These are phyloP conservation scores for Pseudozyma flocculosa DNA, from an alignment of 1,284 basidiomycete species.

Conservation along the genomic window DNA sequence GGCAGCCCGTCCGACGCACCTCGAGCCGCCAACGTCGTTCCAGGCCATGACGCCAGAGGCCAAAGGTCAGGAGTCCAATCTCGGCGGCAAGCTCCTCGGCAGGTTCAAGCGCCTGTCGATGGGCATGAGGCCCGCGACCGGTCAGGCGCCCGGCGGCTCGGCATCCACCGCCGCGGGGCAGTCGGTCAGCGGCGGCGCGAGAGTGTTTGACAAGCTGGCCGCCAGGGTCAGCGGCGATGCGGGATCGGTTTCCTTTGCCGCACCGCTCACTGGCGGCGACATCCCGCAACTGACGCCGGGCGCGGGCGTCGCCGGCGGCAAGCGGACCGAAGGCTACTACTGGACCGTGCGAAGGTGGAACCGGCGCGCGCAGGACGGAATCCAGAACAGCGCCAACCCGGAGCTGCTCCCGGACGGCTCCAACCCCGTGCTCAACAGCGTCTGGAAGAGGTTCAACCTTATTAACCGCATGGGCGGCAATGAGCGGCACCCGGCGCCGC, in stretches of 20 bases:
- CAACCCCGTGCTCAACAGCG: slow-evolving; percentile 38
- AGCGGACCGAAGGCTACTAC: slow-evolving; percentile 44
- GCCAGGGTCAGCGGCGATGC: slow-evolving; percentile 3
- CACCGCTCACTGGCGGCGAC: slow-evolving; percentile 2
- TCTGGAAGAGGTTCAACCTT: slow-evolving; percentile 46
- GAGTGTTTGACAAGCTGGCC: slow-evolving; percentile 14
- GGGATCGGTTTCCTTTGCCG: background rate
- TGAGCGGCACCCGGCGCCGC: slow-evolving; percentile 34
- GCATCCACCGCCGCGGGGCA: background rate
- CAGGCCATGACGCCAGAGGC: slow-evolving; percentile 50
- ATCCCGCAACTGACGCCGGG: slow-evolving; percentile 35
- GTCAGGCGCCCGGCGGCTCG: background rate
- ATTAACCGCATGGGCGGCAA: slow-evolving; percentile 36
- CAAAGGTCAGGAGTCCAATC: slow-evolving; percentile 21
- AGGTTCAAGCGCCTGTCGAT: slow-evolving; percentile 43
- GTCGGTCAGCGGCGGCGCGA: background rate
- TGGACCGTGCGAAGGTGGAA: slow-evolving; percentile 51
- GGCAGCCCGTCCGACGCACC: background rate
- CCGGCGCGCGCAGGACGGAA: slow-evolving; percentile 21
- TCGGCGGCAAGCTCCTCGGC: slow-evolving; percentile 43
- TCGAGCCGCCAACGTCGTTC: slow-evolving; percentile 43
- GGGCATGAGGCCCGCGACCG: slow-evolving; percentile 10
- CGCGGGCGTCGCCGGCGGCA: slow-evolving; percentile 29
- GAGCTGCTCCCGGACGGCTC: slow-evolving; percentile 7
- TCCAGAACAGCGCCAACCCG: slow-evolving; percentile 1